Conservation (phyloP, 371 early-diverging fungal species). For the Synchytrium microbalum region DNA sequence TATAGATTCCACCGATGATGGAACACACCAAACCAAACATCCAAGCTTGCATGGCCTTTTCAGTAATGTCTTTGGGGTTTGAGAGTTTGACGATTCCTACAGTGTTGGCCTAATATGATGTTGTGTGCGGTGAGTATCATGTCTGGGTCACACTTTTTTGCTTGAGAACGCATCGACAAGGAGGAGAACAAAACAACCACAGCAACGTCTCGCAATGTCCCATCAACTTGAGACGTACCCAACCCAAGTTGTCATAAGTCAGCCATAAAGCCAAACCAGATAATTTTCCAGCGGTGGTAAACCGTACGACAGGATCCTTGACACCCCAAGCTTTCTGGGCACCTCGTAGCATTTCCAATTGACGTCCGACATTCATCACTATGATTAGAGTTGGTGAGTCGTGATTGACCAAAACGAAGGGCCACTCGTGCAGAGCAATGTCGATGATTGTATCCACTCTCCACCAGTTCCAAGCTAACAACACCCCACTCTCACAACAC, state of each 20-base stretch:
- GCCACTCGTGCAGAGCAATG: too few relatives aligned
- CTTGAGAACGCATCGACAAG: not conserved
- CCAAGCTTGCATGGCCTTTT: slow-evolving; percentile 27
- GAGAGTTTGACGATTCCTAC: slow-evolving; percentile 26
- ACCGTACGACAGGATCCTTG: not conserved
- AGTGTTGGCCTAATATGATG: slow-evolving; percentile 20
- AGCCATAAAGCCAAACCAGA: slow-evolving; percentile 4
- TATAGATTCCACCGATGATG: slow-evolving; percentile 24
- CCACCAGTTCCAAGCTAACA: too few relatives aligned
- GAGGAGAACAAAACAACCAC: too few relatives aligned
- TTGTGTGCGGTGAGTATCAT: not conserved
- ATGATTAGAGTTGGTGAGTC: not conserved
- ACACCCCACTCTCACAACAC: too few relatives aligned
- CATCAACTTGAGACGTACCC: too few relatives aligned
- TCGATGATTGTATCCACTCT: too few relatives aligned
- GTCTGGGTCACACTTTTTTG: too few relatives aligned
- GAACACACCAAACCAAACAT: slow-evolving; percentile 24
- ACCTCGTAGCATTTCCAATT: slow-evolving; percentile 5
- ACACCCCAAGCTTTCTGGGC: not conserved
- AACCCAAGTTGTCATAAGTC: not conserved
- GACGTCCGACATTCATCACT: slow-evolving; percentile 1
- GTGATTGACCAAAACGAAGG: too few relatives aligned
- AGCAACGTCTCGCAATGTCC: too few relatives aligned
- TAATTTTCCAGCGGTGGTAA: not conserved
- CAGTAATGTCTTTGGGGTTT: slow-evolving; percentile 25